A percentile compares a stretch with the other conserved stretches of the same genome.
Conservation (phyloP, 106 monocot genomes). For the Dendrobium nobile region DNA sequence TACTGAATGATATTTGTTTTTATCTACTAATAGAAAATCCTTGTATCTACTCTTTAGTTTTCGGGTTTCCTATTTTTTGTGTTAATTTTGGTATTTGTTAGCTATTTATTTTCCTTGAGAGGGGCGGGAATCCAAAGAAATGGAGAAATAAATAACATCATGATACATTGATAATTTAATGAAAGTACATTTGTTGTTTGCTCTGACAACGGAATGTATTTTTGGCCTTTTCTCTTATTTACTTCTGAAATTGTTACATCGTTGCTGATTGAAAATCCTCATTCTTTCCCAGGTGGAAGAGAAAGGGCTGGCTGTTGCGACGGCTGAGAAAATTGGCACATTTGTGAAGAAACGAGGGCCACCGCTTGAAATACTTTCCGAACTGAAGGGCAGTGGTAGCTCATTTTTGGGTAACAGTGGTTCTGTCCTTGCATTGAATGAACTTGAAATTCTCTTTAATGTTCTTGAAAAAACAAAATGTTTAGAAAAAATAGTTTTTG, state of each 20-base stretch:
- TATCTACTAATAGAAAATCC: not conserved
- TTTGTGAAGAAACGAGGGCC: too few relatives aligned
- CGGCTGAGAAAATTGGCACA: too few relatives aligned
- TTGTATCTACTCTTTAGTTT: not conserved
- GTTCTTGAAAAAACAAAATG: too few relatives aligned
- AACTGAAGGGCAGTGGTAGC: too few relatives aligned
- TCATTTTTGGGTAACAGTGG: constrained; percentile 44
- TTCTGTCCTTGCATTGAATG: constrained; percentile 61
- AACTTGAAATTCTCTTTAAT: constrained; percentile 79
- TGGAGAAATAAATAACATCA: too few relatives aligned
- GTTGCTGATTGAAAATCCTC: too few relatives aligned
- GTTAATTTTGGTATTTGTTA: not conserved
- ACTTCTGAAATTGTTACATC: too few relatives aligned
- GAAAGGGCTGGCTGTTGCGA: too few relatives aligned
- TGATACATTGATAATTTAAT: too few relatives aligned
- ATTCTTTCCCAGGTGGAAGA: too few relatives aligned
- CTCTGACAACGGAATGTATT: not conserved
- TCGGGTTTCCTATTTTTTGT: not conserved
- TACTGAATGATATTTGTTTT: constrained; percentile 2
- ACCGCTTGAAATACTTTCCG: too few relatives aligned
- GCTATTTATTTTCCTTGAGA: not conserved
- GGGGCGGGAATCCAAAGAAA: not conserved
- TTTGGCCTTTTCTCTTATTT: not conserved
- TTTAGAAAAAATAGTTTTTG: constrained; percentile 89
- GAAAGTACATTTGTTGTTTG: not conserved